Percentiles rank a stretch among this genome's conserved stretches.
Evolutionary conservation across 192 early-diverging fungal genomes (phyloP).

Genomic region (Neocallimastix lanati): DNA sequence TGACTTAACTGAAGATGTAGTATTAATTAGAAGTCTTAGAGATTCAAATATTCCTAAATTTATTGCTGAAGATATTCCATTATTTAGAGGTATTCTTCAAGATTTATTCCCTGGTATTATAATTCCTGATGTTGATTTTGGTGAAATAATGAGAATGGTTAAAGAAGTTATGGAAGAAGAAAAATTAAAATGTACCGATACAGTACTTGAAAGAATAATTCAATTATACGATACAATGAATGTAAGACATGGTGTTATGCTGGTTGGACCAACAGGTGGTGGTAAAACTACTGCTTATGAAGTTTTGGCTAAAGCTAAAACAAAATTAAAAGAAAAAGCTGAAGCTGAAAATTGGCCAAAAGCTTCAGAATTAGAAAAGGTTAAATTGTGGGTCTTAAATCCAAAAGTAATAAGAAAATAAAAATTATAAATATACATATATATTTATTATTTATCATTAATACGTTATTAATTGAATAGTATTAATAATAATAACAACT

Average conservation of each 20-base stretch:
- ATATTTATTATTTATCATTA: not conserved
- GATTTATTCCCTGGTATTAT: conserved; percentile 33
- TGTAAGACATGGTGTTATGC: conserved; percentile 41
- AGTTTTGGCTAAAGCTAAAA: conserved; percentile 23
- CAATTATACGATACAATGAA: conserved; percentile 36
- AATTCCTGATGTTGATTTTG: conserved; percentile 29
- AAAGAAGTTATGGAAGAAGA: conserved; percentile 22
- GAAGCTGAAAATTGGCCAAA: conserved; percentile 4
- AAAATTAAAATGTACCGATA: conserved; percentile 21
- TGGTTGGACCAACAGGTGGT: conserved; percentile 41
- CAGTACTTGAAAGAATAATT: conserved; percentile 28
- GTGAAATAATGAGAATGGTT: conserved; percentile 18
- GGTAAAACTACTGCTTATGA: conserved; percentile 43
- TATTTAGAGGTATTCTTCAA: conserved; percentile 31
- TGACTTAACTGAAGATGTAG: conserved; percentile 29
- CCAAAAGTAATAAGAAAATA: conserved; percentile 23
- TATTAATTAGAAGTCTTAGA: conserved; percentile 31
- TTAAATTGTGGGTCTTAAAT: conserved; percentile 39
- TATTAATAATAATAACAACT: not conserved
- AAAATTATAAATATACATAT: not conserved
- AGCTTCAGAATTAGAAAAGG: conserved; percentile 21
- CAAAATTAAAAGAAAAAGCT: conserved; percentile 15
- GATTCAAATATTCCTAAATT: conserved; percentile 44
- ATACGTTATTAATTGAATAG: not conserved
- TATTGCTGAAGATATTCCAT: conserved; percentile 30